Percentiles rank a stretch among this genome's conserved stretches.
Evolutionary conservation across 2,329 filamentous ascomycete genomes (phyloP).

Genomic region (Colletotrichum caudatum): DNA sequence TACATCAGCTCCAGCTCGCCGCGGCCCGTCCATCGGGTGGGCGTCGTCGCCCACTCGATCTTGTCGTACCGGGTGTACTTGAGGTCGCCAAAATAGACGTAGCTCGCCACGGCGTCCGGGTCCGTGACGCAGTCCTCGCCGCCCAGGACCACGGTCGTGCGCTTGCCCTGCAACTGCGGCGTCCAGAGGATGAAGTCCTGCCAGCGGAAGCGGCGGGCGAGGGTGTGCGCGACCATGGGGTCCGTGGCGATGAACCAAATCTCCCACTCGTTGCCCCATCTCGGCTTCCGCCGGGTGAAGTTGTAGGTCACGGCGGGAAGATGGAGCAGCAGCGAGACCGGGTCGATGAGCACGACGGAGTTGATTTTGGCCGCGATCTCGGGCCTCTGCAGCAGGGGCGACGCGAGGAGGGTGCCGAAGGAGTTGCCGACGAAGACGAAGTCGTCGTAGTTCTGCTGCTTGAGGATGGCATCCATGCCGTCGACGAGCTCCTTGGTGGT

Average conservation of each 20-base stretch:
- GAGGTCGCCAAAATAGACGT: slow-evolving; percentile 44
- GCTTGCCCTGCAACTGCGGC: slow-evolving; percentile 64
- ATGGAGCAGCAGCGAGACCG: slow-evolving; percentile 76
- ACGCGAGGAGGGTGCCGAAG: slow-evolving; percentile 73
- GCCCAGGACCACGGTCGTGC: slow-evolving; percentile 45
- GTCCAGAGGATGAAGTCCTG: slow-evolving; percentile 77
- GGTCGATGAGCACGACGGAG: slow-evolving; percentile 65
- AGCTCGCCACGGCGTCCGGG: slow-evolving; percentile 45
- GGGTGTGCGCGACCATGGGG: slow-evolving; percentile 72
- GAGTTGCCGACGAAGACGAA: slow-evolving; percentile 74
- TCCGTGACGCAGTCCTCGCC: slow-evolving; percentile 45
- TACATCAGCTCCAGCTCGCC: slow-evolving; percentile 46
- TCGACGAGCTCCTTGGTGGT: slow-evolving; percentile 40
- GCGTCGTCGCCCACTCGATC: slow-evolving; percentile 39
- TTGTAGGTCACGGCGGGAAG: slow-evolving; percentile 79
- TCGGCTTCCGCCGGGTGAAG: slow-evolving; percentile 68
- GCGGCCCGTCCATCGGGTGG: slow-evolving; percentile 43
- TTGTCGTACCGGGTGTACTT: slow-evolving; percentile 39
- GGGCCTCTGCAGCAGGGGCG: slow-evolving; percentile 57
- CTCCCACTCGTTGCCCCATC: slow-evolving; percentile 73
- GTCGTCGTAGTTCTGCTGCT: slow-evolving; percentile 66
- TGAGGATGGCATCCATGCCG: slow-evolving; percentile 60
- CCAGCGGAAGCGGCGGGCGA: slow-evolving; percentile 79
- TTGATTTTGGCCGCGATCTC: slow-evolving; percentile 58
- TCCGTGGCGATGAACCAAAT: slow-evolving; percentile 79